Evolutionary conservation across 176 grass and related monocot species (phyloP).

Genomic region (Alopecurus myosuroides): DNA sequence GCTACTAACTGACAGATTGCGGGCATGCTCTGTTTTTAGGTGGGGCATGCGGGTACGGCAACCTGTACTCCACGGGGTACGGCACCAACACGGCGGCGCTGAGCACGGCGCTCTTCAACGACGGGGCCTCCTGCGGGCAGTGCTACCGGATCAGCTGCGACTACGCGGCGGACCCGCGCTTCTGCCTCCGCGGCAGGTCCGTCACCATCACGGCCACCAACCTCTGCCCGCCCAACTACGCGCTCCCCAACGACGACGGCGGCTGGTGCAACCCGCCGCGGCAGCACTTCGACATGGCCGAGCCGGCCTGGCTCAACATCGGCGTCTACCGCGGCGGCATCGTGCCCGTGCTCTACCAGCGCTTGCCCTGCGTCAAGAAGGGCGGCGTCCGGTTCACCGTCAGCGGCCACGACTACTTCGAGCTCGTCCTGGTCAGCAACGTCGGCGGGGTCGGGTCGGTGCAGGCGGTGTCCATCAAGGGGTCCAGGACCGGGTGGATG

Average conservation of each 20-base stretch:
- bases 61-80: conserved; percentile 64
- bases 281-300: conserved; percentile 75
- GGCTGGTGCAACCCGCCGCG: conserved; percentile 90
- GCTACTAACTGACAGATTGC: too few species aligned
- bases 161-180: conserved; percentile 24
- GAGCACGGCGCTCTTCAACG: conserved; percentile 36
- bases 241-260: conserved; percentile 59
- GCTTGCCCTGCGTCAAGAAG: conserved; percentile 69
- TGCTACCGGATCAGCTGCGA: conserved; percentile 72
- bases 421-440: conserved; percentile 80
- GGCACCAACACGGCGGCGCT: conserved; percentile 53
- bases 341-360: conserved; percentile 49
- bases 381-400: conserved; percentile 81
- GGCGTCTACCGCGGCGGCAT: conserved; percentile 80
- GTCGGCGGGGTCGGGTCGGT: conserved; percentile 45
- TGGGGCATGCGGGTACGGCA: conserved; percentile 79
- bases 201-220: conserved; percentile 86
- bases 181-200: conserved; percentile 46
- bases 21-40: too few species aligned
- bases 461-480: conserved; percentile 60
- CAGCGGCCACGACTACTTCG: conserved; percentile 83
- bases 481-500: conserved; percentile 60
- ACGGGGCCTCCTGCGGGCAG: conserved; percentile 46
- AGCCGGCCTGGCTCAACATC: conserved; percentile 80
- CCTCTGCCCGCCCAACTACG: conserved; percentile 87